Evolutionary conservation across 2,329 filamentous ascomycete species (phyloP).

Genomic region (Incumbomyces delicatus): DNA sequence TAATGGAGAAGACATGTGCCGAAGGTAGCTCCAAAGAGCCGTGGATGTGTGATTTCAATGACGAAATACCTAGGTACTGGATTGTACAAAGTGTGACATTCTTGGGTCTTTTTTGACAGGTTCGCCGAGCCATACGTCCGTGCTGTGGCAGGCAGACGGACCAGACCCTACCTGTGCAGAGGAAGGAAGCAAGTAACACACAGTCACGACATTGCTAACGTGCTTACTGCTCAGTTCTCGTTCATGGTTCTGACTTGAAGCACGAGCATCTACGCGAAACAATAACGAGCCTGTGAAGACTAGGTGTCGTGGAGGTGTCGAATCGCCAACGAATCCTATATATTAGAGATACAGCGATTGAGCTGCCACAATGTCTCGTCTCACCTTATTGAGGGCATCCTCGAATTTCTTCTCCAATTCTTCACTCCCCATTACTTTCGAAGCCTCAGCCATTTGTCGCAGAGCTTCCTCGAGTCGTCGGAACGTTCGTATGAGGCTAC

Average conservation of each 20-base stretch:
- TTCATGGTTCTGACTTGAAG: neutral
- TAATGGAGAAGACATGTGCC: no score
- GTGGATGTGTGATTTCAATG: no score
- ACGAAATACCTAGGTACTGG: no score
- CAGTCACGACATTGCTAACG: neutral
- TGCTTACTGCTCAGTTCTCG: neutral
- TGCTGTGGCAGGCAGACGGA: neutral
- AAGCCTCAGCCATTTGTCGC: slow-evolving; percentile 87
- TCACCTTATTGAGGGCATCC: slow-evolving; percentile 70
- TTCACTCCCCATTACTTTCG: slow-evolving; percentile 96
- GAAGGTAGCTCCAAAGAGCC: no score
- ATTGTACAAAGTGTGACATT: no score
- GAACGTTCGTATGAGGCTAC: slow-evolving; percentile 91
- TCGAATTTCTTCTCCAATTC: slow-evolving; percentile 91
- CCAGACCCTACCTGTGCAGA: neutral
- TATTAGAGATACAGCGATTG: slow-evolving; percentile 80
- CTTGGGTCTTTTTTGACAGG: no score
- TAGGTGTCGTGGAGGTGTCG: neutral
- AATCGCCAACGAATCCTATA: neutral
- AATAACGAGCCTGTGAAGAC: neutral
- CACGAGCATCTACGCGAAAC: neutral
- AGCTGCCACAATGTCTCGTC: slow-evolving; percentile 87
- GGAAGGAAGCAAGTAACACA: neutral
- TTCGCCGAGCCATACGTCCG: no score
- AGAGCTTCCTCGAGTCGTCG: slow-evolving; percentile 87